Conservation (phyloP, 139 green algal genomes). For the Auxenochlorella pyrenoidosa region DNA sequence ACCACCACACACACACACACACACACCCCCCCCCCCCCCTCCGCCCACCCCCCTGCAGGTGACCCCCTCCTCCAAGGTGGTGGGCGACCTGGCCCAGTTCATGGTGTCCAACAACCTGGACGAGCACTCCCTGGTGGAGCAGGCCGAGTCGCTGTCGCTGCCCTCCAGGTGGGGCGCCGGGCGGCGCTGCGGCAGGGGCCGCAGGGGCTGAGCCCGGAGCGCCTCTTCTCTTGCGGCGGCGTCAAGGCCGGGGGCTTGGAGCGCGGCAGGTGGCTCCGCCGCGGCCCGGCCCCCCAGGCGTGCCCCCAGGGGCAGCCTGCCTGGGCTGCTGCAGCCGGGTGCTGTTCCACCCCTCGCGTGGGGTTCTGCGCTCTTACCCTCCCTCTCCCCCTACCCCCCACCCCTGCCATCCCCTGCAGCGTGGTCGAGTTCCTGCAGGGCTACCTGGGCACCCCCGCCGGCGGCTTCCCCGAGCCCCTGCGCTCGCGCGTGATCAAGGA, state of each 20-base stretch:
- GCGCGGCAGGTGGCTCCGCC: too few relatives aligned
- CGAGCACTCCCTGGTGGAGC: slow-evolving; percentile 80
- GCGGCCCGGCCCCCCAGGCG: too few relatives aligned
- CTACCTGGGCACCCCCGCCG: slow-evolving; percentile 58
- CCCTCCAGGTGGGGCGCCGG: slow-evolving; percentile 56
- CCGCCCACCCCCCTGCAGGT: slow-evolving; percentile 48
- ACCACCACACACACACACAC: too few relatives aligned
- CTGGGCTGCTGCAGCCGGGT: too few relatives aligned
- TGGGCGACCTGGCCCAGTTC: slow-evolving; percentile 97
- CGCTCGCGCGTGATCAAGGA: slow-evolving; percentile 76
- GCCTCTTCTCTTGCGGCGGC: too few relatives aligned
- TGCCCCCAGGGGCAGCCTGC: too few relatives aligned
- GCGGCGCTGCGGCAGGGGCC: neutral
- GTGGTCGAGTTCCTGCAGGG: slow-evolving; percentile 93
- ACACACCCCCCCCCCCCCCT: neutral
- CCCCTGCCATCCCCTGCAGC: slow-evolving; percentile 14
- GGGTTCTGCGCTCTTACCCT: neutral
- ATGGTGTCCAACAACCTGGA: slow-evolving; percentile 94
- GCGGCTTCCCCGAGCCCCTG: slow-evolving; percentile 92
- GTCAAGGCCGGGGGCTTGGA: too few relatives aligned
- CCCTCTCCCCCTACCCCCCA: neutral
- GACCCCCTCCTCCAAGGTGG: slow-evolving; percentile 85
- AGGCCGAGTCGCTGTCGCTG: slow-evolving; percentile 82
- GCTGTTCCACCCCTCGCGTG: too few relatives aligned
- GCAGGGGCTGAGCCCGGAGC: neutral